A percentile compares a stretch with the other conserved stretches of the same genome.
Conservation (phyloP, 768 basidiomycete genomes). For the Hypholoma fasciculare region DNA sequence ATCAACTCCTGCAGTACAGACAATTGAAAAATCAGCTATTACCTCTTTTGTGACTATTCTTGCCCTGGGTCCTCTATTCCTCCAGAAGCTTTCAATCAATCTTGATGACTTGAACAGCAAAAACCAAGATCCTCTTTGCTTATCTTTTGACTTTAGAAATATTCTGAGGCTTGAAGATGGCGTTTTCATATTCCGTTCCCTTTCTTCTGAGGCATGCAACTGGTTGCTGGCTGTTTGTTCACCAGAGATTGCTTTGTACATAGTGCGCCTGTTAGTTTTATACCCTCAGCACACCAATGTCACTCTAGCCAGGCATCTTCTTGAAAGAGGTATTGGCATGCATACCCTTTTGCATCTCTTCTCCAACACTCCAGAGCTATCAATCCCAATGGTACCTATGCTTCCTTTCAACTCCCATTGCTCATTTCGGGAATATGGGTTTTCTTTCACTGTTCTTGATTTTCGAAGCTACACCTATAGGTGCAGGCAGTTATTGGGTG, state of each 20-base stretch:
- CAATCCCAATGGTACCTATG: no score
- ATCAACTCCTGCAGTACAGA: background rate
- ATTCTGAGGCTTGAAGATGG: background rate
- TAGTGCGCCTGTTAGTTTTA: background rate
- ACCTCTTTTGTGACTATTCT: background rate
- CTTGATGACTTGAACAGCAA: background rate
- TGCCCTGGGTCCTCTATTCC: background rate
- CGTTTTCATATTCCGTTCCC: slow-evolving; percentile 6
- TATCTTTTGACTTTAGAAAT: background rate
- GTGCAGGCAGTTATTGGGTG: background rate
- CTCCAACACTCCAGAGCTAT: no score
- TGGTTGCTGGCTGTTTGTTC: slow-evolving; percentile 11
- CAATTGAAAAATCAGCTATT: background rate
- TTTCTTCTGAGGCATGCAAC: background rate
- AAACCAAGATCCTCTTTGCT: background rate
- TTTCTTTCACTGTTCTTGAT: background rate
- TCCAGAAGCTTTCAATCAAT: background rate
- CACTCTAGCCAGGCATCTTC: no score
- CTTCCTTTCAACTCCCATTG: no score
- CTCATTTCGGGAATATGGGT: no score
- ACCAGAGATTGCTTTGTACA: slow-evolving; percentile 5
- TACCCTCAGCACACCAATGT: no score
- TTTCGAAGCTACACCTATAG: background rate
- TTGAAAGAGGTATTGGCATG: no score
- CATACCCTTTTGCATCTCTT: no score